Evolutionary conservation across 768 basidiomycete genomes (phyloP).

Genomic region (Termitomyces sp.): DNA sequence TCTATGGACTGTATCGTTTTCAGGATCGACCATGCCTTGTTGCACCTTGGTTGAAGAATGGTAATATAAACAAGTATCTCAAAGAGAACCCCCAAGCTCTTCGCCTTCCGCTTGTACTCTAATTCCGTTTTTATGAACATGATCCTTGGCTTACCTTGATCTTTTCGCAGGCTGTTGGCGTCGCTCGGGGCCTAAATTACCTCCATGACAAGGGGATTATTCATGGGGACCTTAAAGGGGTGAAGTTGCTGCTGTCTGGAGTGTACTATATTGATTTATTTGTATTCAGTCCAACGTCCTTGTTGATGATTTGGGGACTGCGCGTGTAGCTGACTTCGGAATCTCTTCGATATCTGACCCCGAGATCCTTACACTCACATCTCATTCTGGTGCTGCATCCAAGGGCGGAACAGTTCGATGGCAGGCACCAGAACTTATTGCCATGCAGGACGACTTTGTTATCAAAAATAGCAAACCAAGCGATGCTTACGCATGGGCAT

Average conservation of each 20-base stretch:
- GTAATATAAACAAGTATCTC: slow-evolving; percentile 17
- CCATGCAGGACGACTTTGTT: neutral
- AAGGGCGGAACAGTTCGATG: neutral
- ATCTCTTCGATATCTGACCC: neutral
- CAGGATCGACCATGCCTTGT: slow-evolving; percentile 24
- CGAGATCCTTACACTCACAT: neutral
- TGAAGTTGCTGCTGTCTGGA: neutral
- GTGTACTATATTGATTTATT: neutral
- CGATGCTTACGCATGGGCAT: neutral
- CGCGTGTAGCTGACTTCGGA: neutral
- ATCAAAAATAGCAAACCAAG: neutral
- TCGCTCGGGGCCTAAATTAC: neutral
- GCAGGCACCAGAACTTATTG: neutral
- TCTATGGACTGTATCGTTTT: slow-evolving; percentile 24
- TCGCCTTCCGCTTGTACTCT: neutral
- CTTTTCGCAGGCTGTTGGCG: neutral
- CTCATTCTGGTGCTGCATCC: neutral
- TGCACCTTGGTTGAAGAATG: slow-evolving; percentile 32
- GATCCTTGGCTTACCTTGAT: neutral
- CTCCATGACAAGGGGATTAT: neutral
- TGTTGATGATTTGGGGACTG: neutral
- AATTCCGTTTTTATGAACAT: neutral
- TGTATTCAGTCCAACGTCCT: neutral
- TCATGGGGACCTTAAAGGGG: neutral
- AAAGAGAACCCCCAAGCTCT: neutral